phyloP scores from a whole-genome alignment of 208 protist genomes.

The Plasmodiophora brassicae region DNA sequence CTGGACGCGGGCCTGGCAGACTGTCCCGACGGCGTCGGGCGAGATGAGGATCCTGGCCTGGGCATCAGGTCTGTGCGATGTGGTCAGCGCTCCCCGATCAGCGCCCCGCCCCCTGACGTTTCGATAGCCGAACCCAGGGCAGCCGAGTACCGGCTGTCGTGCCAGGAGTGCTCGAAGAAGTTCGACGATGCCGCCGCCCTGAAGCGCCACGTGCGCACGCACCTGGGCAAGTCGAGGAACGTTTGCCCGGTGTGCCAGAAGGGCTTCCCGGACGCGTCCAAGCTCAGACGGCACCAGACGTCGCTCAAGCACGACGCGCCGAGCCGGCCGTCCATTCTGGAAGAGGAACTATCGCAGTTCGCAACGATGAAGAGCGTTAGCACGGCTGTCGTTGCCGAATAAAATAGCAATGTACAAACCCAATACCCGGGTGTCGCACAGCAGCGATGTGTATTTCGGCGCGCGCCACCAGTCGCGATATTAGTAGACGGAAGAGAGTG shows the following conservation, averaged over 20 bases:
- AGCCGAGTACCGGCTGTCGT: background rate
- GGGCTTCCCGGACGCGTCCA: slow-evolving; percentile 14
- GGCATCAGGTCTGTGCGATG: background rate
- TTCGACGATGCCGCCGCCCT: background rate
- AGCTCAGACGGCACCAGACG: background rate
- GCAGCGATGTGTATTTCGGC: no score
- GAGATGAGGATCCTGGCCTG: background rate
- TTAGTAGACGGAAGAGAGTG: no score
- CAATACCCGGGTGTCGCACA: no score
- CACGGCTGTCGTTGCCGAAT: no score
- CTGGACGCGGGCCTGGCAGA: background rate
- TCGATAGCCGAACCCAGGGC: background rate
- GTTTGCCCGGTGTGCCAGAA: background rate
- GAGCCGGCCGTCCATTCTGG: no score
- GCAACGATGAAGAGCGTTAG: no score
- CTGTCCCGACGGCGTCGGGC: background rate
- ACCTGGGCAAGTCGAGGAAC: slow-evolving; percentile 22
- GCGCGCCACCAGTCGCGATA: no score
- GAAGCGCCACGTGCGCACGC: slow-evolving; percentile 23
- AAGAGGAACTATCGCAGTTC: no score
- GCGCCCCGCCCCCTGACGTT: background rate
- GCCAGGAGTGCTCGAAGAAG: slow-evolving; percentile 8
- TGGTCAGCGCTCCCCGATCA: background rate
- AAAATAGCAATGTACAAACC: no score
- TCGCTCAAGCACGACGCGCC: slow-evolving; percentile 24